phyloP scores from a whole-genome alignment of 306 rosid species.

The Boehmeria nivea region DNA sequence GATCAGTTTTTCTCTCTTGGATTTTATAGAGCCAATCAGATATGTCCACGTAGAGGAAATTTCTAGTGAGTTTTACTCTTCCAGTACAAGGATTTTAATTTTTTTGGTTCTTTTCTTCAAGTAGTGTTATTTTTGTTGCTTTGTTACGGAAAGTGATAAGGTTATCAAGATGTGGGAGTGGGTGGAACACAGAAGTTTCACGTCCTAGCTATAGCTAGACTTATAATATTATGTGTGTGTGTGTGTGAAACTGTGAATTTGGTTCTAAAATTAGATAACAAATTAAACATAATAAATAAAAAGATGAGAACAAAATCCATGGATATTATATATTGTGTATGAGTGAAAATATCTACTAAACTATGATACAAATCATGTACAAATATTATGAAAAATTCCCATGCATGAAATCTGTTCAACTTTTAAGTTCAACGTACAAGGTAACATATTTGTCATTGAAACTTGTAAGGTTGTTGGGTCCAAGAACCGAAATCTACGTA shows the following conservation, averaged over 20 bases:
- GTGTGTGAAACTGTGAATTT: background rate
- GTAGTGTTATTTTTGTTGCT: background rate
- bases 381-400: background rate
- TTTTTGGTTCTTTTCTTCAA: background rate
- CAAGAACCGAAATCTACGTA: background rate
- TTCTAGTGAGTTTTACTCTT: background rate
- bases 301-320: background rate
- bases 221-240: background rate
- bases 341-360: too few relatives aligned
- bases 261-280: background rate
- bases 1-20: too few relatives aligned
- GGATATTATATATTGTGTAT: background rate
- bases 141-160: constrained; percentile 33
- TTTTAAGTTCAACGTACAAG: background rate
- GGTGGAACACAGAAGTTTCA: constrained; percentile 48
- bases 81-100: background rate
- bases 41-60: constrained; percentile 27
- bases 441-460: background rate
- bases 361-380: too few relatives aligned
- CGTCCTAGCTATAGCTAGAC: constrained; percentile 6
- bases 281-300: background rate
- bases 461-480: background rate
- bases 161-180: constrained; percentile 40
- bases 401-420: background rate
- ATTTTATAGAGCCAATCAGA: constrained; percentile 17